Conservation (phyloP, 1,284 basidiomycete genomes). For the Melampsora abietis-canadensis region DNA sequence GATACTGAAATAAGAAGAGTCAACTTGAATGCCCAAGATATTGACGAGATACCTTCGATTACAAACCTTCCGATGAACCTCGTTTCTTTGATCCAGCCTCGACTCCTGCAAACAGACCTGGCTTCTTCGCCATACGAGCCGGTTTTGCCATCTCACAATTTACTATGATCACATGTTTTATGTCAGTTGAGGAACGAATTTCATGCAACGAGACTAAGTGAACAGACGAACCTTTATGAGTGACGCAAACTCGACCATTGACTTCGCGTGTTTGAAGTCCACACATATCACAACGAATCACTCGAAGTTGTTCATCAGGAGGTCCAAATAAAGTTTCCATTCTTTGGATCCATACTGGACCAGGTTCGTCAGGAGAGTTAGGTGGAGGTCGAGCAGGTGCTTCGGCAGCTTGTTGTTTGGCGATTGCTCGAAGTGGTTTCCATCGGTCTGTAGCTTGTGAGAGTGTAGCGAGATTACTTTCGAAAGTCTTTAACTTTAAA, state of each 20-base stretch:
- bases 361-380: background rate
- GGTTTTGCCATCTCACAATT: conserved; percentile 30
- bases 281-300: conserved; percentile 31
- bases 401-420: no score
- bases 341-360: conserved; percentile 26
- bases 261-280: conserved; percentile 28
- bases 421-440: no score
- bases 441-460: no score
- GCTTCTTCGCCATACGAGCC: conserved; percentile 19
- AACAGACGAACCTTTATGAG: conserved; percentile 15
- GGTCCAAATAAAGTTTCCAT: conserved; percentile 34
- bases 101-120: conserved; percentile 13
- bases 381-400: background rate
- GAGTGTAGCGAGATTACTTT: no score
- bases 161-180: background rate
- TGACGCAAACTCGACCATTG: conserved; percentile 29
- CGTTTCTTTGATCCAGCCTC: conserved; percentile 27
- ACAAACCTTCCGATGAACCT: conserved; percentile 32
- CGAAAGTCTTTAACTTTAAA: no score
- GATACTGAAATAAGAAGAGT: conserved; percentile 16
- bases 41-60: background rate
- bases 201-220: no score
- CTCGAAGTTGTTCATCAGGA: conserved; percentile 16
- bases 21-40: no score
- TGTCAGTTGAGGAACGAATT: background rate